Conservation (phyloP, 2,329 filamentous ascomycete species). For the Ophiocordyceps robertsii region DNA sequence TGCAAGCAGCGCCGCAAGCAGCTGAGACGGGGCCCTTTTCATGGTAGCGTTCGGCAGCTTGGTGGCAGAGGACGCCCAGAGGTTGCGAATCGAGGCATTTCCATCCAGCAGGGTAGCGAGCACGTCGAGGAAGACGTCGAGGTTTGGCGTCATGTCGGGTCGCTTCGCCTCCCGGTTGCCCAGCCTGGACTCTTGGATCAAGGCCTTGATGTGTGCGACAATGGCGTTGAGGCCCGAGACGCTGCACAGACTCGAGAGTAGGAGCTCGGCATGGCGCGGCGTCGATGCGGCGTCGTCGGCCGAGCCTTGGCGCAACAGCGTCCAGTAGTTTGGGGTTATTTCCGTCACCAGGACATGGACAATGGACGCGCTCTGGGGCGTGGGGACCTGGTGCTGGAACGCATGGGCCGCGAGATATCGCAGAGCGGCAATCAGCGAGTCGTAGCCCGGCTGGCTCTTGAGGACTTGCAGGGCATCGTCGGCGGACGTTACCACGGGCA, state of each 20-base stretch:
- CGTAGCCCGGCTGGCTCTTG: constrained; percentile 48
- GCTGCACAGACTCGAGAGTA: constrained; percentile 57
- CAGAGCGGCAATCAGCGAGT: constrained; percentile 38
- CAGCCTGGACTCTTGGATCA: constrained; percentile 38
- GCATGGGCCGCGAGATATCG: constrained; percentile 28
- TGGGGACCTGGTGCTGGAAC: constrained; percentile 28
- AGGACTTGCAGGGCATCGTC: constrained; percentile 47
- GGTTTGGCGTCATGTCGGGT: constrained; percentile 27
- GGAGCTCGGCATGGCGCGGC: constrained; percentile 26
- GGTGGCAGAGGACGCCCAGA: constrained; percentile 24
- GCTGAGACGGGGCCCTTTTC: constrained; percentile 18
- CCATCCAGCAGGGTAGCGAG: constrained; percentile 26
- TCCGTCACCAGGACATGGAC: constrained; percentile 60
- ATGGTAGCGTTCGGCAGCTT: constrained; percentile 10
- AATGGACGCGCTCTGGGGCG: constrained; percentile 59
- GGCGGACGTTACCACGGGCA: constrained; percentile 12
- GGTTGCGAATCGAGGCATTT: constrained; percentile 17
- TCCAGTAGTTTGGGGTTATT: constrained; percentile 76
- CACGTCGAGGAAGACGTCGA: constrained; percentile 29
- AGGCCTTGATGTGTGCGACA: constrained; percentile 50
- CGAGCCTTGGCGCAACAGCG: constrained; percentile 36
- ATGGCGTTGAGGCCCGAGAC: constrained; percentile 68
- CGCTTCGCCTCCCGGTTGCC: constrained; percentile 22
- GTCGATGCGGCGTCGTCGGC: constrained; percentile 4
- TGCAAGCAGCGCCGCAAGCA: constrained; percentile 29